Percentiles rank a stretch among this genome's conserved stretches.
phyloP scores from a whole-genome alignment of 768 basidiomycete genomes.

The Mrakia blollopis region DNA sequence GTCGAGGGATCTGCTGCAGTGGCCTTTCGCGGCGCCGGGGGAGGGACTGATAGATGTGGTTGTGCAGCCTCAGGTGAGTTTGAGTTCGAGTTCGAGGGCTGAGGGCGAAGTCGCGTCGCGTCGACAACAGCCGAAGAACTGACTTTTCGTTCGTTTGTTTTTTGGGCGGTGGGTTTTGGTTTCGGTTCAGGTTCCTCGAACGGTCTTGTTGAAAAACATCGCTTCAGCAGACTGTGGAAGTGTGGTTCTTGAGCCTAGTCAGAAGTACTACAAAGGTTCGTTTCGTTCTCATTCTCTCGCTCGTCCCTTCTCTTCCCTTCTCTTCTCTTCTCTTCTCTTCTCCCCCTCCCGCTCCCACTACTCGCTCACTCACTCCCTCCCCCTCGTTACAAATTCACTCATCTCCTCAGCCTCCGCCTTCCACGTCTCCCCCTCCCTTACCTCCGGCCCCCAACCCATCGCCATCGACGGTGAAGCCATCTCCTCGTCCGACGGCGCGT shows the following conservation, averaged over 20 bases:
- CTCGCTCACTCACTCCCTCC: not conserved
- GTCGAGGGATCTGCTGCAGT: slow-evolving; percentile 43
- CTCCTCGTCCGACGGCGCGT: not conserved
- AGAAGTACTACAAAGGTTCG: slow-evolving; percentile 19
- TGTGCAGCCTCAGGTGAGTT: slow-evolving; percentile 35
- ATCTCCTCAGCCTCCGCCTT: not conserved
- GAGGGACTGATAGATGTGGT: slow-evolving; percentile 43
- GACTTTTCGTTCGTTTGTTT: not conserved
- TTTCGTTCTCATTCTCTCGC: not conserved
- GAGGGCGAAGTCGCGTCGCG: too few species aligned
- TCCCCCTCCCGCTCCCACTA: not conserved
- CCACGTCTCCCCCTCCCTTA: not conserved
- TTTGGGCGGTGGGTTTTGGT: too few species aligned
- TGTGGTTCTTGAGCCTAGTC: not conserved
- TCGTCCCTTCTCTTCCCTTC: not conserved
- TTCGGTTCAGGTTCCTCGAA: not conserved
- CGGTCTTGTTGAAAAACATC: not conserved
- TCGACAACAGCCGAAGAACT: too few species aligned
- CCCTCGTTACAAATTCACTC: too few species aligned
- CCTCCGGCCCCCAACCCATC: not conserved
- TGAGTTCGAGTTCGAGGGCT: not conserved
- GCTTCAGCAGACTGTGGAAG: not conserved
- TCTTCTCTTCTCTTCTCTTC: not conserved
- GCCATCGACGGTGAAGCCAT: slow-evolving; percentile 21
- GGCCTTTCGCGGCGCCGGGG: slow-evolving; percentile 41